Percentiles rank a stretch among this genome's conserved stretches.
Evolutionary conservation across 169 alveolate species (phyloP).

Genomic region (Babesia bigemina): DNA sequence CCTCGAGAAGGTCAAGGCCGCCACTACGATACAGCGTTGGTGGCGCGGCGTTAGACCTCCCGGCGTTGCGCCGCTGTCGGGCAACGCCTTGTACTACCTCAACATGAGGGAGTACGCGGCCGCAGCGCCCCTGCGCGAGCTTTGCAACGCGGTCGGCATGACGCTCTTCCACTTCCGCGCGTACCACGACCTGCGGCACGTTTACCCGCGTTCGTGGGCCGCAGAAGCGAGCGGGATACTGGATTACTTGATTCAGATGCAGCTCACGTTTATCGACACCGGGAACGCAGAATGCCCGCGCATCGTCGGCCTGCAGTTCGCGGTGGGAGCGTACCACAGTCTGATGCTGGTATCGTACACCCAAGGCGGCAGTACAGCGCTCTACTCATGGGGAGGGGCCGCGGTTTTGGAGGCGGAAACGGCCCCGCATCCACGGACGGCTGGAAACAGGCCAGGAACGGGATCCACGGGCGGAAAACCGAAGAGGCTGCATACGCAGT

Average conservation of each 20-base stretch:
- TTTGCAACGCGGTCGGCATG: slow-evolving; percentile 2
- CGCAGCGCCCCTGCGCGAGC: slow-evolving; percentile 1
- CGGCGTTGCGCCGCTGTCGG: slow-evolving; percentile 13
- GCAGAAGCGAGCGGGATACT: slow-evolving; percentile 61
- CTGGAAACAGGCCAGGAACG: background rate
- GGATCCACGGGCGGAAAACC: background rate
- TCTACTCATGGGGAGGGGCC: slow-evolving; percentile 78
- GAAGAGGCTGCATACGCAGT: background rate
- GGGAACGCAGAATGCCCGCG: slow-evolving; percentile 9
- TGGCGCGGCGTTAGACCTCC: slow-evolving; percentile 61
- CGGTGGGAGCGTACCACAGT: slow-evolving; percentile 55
- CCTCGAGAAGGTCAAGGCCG: slow-evolving; percentile 58
- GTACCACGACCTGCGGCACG: slow-evolving; percentile 60
- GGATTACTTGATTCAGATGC: slow-evolving; percentile 31
- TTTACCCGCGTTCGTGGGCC: slow-evolving; percentile 80
- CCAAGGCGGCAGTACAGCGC: slow-evolving; percentile 27
- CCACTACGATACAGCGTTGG: slow-evolving; percentile 74
- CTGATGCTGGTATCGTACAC: slow-evolving; percentile 35
- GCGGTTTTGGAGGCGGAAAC: background rate
- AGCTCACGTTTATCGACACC: slow-evolving; percentile 33
- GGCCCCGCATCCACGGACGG: background rate
- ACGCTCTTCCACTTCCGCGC: slow-evolving; percentile 42
- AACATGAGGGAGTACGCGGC: slow-evolving; percentile 47
- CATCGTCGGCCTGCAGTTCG: slow-evolving; percentile 31
- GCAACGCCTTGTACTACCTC: slow-evolving; percentile 47